A percentile compares a stretch with the other conserved stretches of the same genome.
These are phyloP conservation scores for Crassisporium funariophilum DNA, from an alignment of 768 basidiomycete genomes.

Conservation along the genomic window DNA sequence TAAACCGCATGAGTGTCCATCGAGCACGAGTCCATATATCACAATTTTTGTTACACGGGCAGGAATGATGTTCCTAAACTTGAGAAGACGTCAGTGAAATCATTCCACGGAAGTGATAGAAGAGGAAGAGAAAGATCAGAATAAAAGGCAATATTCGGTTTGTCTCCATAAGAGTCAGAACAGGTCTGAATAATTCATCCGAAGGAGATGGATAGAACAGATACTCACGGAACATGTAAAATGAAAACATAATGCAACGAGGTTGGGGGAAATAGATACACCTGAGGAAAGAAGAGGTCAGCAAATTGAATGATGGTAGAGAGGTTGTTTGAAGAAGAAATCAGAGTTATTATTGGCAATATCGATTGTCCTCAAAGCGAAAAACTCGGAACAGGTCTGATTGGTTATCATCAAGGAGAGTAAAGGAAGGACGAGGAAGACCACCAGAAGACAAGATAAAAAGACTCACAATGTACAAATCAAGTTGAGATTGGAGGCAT, in stretches of 20 bases:
- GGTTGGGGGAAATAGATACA: constrained; percentile 6
- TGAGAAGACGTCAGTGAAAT: background rate
- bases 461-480: constrained; percentile 24
- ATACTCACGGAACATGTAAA: constrained; percentile 43
- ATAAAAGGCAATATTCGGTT: constrained; percentile 55
- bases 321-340: constrained; percentile 4
- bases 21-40: background rate
- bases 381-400: constrained; percentile 81
- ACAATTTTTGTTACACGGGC: background rate
- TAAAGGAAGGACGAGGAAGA: constrained; percentile 15
- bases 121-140: constrained; percentile 29
- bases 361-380: constrained; percentile 54
- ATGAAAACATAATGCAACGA: constrained; percentile 12
- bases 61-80: background rate
- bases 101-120: background rate
- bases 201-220: constrained; percentile 14
- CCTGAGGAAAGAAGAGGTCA: constrained; percentile 14
- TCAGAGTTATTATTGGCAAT: constrained; percentile 61
- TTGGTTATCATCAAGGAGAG: constrained; percentile 55
- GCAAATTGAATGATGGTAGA: constrained; percentile 7
- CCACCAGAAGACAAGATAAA: constrained; percentile 6
- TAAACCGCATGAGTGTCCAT: background rate
- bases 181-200: constrained; percentile 70
- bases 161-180: constrained; percentile 64
- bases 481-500: constrained; percentile 51